Conservation (phyloP, 2,329 filamentous ascomycete species). For the Ophiostoma perfectum region DNA sequence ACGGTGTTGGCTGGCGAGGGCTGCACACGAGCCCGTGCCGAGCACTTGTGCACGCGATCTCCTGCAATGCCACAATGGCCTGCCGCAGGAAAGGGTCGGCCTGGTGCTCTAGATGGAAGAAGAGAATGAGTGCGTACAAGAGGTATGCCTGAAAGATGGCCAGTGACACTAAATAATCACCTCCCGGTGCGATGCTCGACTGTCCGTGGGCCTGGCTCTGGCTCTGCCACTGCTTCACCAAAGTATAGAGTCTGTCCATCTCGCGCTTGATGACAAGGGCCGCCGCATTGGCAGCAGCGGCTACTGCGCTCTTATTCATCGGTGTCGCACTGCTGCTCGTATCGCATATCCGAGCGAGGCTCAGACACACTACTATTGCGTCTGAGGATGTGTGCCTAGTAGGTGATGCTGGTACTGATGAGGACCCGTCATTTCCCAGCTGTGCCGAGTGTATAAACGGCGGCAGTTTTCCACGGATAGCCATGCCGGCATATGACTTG, state of each 20-base stretch:
- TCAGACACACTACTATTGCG: not conserved
- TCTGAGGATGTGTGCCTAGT: not conserved
- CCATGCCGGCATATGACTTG: slow-evolving; percentile 40
- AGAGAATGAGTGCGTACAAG: not conserved
- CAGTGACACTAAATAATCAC: not conserved
- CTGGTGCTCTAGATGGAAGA: slow-evolving; percentile 1
- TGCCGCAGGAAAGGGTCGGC: not conserved
- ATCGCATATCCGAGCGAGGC: not conserved
- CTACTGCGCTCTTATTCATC: not conserved
- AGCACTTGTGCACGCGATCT: not conserved
- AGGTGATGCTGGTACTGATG: too few relatives aligned
- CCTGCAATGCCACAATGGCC: not conserved
- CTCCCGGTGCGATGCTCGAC: not conserved
- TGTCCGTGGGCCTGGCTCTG: too few relatives aligned
- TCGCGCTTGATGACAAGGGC: not conserved
- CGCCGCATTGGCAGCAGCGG: not conserved
- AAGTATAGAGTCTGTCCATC: not conserved
- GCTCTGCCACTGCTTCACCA: not conserved
- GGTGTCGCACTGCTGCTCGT: not conserved
- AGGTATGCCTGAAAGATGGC: not conserved
- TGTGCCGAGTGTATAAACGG: slow-evolving; percentile 40
- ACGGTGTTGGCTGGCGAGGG: slow-evolving; percentile 30
- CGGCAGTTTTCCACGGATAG: slow-evolving; percentile 37
- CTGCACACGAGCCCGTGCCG: not conserved
- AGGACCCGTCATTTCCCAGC: not conserved